Base-by-base conservation (phyloP, 495 filamentous ascomycete genomes). In the Lichenothelia convexa region DNA sequence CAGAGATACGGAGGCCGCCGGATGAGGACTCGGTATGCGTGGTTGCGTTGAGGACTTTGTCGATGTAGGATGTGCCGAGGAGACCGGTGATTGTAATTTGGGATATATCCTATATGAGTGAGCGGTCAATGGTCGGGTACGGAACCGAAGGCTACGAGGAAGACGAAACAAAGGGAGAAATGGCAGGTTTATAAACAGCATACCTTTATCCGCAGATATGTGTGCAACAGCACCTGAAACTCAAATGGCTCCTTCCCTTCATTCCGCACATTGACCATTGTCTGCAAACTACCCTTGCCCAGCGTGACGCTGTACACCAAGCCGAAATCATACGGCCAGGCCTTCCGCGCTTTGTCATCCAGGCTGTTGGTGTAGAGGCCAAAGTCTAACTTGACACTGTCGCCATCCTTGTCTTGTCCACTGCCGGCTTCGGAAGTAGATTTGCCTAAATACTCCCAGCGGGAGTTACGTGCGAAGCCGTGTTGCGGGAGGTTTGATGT, bases 261-360 rank as follows among this genome's bases (percentile, higher is more conserved):
- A 50, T 99, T 99, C 48, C 78, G 75, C 35, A 94, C 78, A 43
- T 83, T 78, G 32, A 99, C 61, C 44, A 72, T 76, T 9, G 89
- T 95, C 49, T 72, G 73, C 54, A 95, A 59, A 20, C 70, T 70
- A 11, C 75, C 75, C 44, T 65, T 70, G 30, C 65, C 73, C 31
- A 99, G 62, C 4, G 77, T 93, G 41, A 99, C 85, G 38, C 74
- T 83, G 63, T 95, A 99, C 35, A 93, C 83, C 34, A 93, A 62
- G 12, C 75, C 79, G 48, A 99, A 99, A 34, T 74, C 70, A 50
- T 75, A 80, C 8, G 80, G 73, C 82, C 86, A 94, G 13, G 66
- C 59, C 42, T 66, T 64, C 33, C 65, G 67, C 44, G 65, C 64
- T 20, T 73, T 64, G 2, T 73, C 70, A 45, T 64, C 67, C 34